These are phyloP conservation scores for Excoecaria cochinchinensis DNA, from an alignment of 345 rosid genomes.

Conservation along the genomic window DNA sequence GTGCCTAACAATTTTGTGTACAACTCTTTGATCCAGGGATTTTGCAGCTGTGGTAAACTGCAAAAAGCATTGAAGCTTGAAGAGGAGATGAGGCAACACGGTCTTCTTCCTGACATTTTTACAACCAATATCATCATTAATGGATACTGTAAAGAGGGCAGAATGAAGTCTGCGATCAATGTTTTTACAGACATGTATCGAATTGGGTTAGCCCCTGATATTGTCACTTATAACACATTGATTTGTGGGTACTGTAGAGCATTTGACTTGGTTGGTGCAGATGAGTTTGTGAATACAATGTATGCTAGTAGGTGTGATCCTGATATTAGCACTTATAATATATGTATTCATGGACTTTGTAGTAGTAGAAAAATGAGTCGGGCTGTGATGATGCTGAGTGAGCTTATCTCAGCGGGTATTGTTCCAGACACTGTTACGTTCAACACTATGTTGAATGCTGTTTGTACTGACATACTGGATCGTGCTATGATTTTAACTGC, in stretches of 20 bases:
- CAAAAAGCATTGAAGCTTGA: constrained; percentile 54
- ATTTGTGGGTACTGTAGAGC: constrained; percentile 58
- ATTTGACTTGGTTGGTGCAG: constrained; percentile 50
- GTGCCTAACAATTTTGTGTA: constrained; percentile 66
- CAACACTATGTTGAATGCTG: constrained; percentile 59
- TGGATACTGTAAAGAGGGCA: constrained; percentile 58
- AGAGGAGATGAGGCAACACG: constrained; percentile 54
- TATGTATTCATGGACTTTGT: constrained; percentile 52
- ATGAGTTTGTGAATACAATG: constrained; percentile 45
- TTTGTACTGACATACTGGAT: constrained; percentile 52
- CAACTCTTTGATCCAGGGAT: constrained; percentile 60
- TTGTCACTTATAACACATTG: constrained; percentile 68
- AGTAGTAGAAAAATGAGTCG: constrained; percentile 37
- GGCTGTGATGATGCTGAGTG: constrained; percentile 53
- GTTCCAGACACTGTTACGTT: constrained; percentile 66
- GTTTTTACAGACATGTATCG: constrained; percentile 43
- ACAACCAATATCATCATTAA: constrained; percentile 60
- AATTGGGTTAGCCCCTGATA: constrained; percentile 55
- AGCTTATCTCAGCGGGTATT: constrained; percentile 53
- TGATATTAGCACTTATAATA: constrained; percentile 64
- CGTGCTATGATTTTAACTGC: constrained; percentile 62
- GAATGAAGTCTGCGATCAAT: constrained; percentile 50
- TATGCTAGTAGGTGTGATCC: constrained; percentile 54
- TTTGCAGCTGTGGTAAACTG: constrained; percentile 52
- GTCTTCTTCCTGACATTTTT: constrained; percentile 59